Conservation (phyloP, 352 stramenopile genomes). For the Pythium coloratum region DNA sequence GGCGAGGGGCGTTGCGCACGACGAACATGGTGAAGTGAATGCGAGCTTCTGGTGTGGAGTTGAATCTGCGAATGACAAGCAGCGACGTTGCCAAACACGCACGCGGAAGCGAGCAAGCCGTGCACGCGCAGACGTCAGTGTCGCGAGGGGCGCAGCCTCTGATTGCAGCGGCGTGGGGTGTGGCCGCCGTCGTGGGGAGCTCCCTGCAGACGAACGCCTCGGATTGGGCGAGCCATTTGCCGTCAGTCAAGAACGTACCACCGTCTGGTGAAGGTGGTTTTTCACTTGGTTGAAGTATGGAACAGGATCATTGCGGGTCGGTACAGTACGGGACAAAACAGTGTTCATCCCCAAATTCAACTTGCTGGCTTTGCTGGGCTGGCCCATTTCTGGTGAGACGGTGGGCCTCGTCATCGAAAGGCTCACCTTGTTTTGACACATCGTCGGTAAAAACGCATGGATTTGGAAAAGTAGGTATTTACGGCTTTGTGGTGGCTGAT, state of each 20-base stretch:
- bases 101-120: background rate
- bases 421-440: background rate
- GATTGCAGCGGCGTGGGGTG: background rate
- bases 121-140: background rate
- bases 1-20: slow-evolving; percentile 27
- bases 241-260: slow-evolving; percentile 7
- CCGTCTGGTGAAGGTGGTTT: background rate
- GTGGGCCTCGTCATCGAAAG: slow-evolving; percentile 5
- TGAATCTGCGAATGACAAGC: slow-evolving; percentile 20
- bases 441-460: background rate
- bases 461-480: background rate
- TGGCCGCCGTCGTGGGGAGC: background rate
- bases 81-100: slow-evolving; percentile 6
- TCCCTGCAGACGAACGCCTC: slow-evolving; percentile 23
- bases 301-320: background rate
- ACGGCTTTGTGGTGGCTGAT: background rate
- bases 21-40: slow-evolving; percentile 32
- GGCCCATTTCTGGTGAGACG: background rate
- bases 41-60: background rate
- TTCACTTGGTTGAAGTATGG: slow-evolving; percentile 33
- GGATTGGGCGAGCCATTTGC: slow-evolving; percentile 15
- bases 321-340: slow-evolving; percentile 26
- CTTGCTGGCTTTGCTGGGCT: background rate
- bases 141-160: background rate
- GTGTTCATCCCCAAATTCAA: slow-evolving; percentile 23